Evolutionary conservation across 305 asterid genomes (phyloP).

Genomic region (Plantago rigida): DNA sequence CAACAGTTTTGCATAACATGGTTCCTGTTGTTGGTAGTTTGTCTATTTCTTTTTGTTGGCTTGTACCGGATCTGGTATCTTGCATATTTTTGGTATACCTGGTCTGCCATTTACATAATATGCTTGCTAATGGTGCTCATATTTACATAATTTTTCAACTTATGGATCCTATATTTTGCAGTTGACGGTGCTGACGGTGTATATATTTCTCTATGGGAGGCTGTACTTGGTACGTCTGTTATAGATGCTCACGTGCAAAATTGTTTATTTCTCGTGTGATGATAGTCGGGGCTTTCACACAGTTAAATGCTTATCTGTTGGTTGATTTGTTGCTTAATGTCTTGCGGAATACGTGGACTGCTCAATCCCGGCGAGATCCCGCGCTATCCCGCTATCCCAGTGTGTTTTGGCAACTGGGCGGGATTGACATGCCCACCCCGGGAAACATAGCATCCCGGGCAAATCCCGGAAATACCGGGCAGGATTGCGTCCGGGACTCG

Average conservation of each 20-base stretch:
- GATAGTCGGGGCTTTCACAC: too few relatives aligned
- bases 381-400: too few relatives aligned
- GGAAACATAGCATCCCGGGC: too few relatives aligned
- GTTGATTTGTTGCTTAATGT: neutral
- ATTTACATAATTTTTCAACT: slow-evolving; percentile 1
- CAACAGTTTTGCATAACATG: neutral
- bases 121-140: slow-evolving; percentile 17
- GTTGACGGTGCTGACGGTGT: slow-evolving; percentile 85
- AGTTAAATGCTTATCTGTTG: slow-evolving; percentile 4
- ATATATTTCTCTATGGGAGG: slow-evolving; percentile 86
- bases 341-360: neutral
- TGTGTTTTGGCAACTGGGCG: too few relatives aligned
- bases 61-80: slow-evolving; percentile 20
- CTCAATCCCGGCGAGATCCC: too few relatives aligned
- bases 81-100: neutral
- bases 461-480: too few relatives aligned
- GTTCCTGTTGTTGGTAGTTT: slow-evolving; percentile 22
- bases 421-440: too few relatives aligned
- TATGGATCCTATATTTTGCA: slow-evolving; percentile 38
- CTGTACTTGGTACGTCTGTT: slow-evolving; percentile 68
- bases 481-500: too few relatives aligned
- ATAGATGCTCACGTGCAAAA: neutral
- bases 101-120: slow-evolving; percentile 11
- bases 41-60: neutral
- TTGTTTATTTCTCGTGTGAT: too few relatives aligned